Evolutionary conservation across 169 alveolate genomes (phyloP), one percentile per base, ranked within the genome.

Genomic region (Plasmodium knowlesi): DNA sequence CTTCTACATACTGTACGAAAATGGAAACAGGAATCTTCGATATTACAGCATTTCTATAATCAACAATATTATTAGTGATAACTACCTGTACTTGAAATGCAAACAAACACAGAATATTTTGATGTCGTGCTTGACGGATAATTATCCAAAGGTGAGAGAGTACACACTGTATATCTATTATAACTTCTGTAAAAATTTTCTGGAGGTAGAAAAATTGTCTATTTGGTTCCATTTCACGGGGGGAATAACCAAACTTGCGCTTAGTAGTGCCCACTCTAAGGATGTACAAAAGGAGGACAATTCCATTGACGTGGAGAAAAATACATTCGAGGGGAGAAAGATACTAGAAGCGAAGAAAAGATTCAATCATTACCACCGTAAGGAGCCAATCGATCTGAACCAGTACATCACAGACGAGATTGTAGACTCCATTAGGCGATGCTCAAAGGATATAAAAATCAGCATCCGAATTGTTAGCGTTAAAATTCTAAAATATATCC

Each of bases 21-120:
- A 91, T 43, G 84, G 67, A 32, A 91, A 82, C 84, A 91, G 82
- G 46, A 91, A 91, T 32, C 76, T 91, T 46, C 81, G 95, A 34
- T 91, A 91, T 22, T 91, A 91, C n/a, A 82, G 95, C 46, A 91
- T 91, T n/a, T 82, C 91, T 12, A 91, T 82, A 81, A 82, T 91
- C 41, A 80, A 53, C 41, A 71, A 91, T 61, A 91, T 91, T 81
- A 91, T 91, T 71, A 91, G 53, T 71, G 92, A 91, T 1, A 91
- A 91, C 57, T 91, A 91, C 61, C 61, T 91, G 30, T 91, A 91
- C 61, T 25, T 91, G 43, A 91, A 91, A 34, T 71, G 95, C 73
- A 91, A 82, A 34, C 89, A 91, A 2, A 91, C 81, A 10, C 95
- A 91, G 71, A 72, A 71, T 28, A 91, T 91, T 70, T 37, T 91